Base-by-base conservation (phyloP, 768 basidiomycete genomes). In the Pleurotus citrinopileatus region DNA sequence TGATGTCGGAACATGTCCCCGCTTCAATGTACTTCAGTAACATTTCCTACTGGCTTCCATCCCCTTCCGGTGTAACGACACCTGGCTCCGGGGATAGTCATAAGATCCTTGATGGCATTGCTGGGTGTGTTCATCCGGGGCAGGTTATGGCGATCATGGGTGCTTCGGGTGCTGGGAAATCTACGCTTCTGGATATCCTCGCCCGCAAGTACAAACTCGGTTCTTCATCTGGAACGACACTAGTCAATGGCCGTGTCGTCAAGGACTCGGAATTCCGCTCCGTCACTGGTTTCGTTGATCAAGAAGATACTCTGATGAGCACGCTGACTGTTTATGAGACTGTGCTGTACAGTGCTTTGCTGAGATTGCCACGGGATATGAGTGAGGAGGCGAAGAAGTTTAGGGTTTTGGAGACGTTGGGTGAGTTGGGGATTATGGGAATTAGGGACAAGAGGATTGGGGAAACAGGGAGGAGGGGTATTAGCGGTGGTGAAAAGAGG, bases 281-380 rank as follows among this genome's bases (percentile, higher is more conserved):
- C 29, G 88, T 98, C 4, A 84, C 89, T 59, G 97, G 97, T 26
- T 99, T 91, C 60, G 97, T 99, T 40, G 96, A 99, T 65, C 97
- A 99, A 70, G 97, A 98, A 68, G 97, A 99, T 67, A 97, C 94
- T 8, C 71, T 99, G 58, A 96, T 99, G 90, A 83, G 88, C 64
- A 98, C 96, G 6, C 73, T 98, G 70, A 99, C 96, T 2, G 97
- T 98, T 19, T 98, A 98, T 68, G 97, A 99, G 76, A 98, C 95
- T 0, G 88, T 99, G 15, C 68, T 98, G 51, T 97, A 97, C 65
- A 94, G 91, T 48, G 97, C 97, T 10, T 66, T 98, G 43, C 68
- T 99, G 62, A 73, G 97, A 59, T 68, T 99, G 23, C 97, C 97
- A 12, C 73, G 94, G 61, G 94, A 97, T 60, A 98, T 98, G 96